A percentile compares a stretch with the other conserved stretches of the same genome.
phyloP scores from a whole-genome alignment of 2,329 filamentous ascomycete species.

The Pseudogymnoascus sp. region DNA sequence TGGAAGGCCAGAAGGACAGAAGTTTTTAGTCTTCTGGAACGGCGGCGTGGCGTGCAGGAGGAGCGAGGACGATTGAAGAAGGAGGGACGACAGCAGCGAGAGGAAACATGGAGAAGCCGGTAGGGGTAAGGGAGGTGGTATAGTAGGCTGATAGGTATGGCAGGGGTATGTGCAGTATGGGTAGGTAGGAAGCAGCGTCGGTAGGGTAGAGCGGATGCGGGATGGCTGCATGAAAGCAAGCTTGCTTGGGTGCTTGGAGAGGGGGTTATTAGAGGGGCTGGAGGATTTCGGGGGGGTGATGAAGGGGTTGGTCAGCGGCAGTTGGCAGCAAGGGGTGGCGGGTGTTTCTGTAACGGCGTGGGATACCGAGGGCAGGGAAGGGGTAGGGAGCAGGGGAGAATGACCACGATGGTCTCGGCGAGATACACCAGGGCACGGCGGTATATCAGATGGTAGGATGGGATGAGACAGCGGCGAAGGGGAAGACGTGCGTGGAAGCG shows the following conservation, averaged over 20 bases:
- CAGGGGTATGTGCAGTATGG: neutral
- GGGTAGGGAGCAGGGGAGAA: neutral
- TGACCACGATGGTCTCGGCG: neutral
- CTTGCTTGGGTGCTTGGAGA: neutral
- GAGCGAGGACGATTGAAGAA: neutral
- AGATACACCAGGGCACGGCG: neutral
- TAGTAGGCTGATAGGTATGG: neutral
- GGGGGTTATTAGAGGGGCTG: neutral
- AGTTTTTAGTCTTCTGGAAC: neutral
- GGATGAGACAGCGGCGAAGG: neutral
- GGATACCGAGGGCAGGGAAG: neutral
- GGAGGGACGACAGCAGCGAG: neutral
- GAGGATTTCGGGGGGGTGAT: neutral
- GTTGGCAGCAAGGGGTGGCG: neutral
- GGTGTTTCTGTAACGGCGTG: neutral
- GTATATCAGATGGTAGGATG: conserved; percentile 7
- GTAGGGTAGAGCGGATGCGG: neutral
- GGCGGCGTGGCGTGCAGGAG: neutral
- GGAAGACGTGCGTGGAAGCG: neutral
- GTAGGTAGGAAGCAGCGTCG: neutral
- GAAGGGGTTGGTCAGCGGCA: neutral
- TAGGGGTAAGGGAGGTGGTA: neutral
- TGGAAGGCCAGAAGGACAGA: neutral
- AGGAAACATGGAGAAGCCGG: neutral
- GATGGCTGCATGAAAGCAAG: conserved; percentile 1